These are phyloP conservation scores for Mycena leptocephala DNA, from an alignment of 768 basidiomycete species.

Conservation along the genomic window DNA sequence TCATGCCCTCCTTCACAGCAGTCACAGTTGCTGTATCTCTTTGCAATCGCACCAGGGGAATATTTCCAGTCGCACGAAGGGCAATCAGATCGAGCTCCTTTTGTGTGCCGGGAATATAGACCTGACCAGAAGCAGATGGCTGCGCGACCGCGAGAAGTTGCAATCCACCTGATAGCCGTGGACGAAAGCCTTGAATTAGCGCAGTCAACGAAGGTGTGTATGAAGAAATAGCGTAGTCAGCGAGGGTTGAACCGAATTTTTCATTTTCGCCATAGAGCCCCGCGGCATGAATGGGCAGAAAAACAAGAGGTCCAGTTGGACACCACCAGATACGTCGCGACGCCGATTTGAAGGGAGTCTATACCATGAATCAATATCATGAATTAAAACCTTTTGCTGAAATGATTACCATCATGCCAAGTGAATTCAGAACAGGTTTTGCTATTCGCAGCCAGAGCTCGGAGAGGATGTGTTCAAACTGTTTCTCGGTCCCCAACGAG, in stretches of 20 bases:
- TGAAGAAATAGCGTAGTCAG: background rate
- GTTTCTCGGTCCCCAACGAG: no score
- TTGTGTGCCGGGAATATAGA: background rate
- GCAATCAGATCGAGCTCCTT: background rate
- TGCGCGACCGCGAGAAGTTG: background rate
- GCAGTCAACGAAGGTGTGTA: background rate
- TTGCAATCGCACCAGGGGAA: background rate
- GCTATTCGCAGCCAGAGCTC: background rate
- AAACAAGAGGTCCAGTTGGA: background rate
- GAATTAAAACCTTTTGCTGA: background rate
- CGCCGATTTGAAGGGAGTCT: background rate
- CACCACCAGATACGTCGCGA: background rate
- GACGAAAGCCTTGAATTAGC: background rate
- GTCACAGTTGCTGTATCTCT: background rate
- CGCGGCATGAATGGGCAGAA: background rate
- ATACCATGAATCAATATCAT: background rate
- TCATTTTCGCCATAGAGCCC: background rate
- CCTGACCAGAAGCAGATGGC: background rate
- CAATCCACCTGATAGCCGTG: background rate
- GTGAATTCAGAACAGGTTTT: background rate
- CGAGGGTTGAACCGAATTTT: background rate
- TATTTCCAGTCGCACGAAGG: background rate
- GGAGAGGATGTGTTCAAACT: no score
- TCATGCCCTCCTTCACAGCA: background rate
- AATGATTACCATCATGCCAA: background rate